These are phyloP conservation scores for Trypanosoma platydactyli DNA, from an alignment of 208 protist species.

Conservation along the genomic window DNA sequence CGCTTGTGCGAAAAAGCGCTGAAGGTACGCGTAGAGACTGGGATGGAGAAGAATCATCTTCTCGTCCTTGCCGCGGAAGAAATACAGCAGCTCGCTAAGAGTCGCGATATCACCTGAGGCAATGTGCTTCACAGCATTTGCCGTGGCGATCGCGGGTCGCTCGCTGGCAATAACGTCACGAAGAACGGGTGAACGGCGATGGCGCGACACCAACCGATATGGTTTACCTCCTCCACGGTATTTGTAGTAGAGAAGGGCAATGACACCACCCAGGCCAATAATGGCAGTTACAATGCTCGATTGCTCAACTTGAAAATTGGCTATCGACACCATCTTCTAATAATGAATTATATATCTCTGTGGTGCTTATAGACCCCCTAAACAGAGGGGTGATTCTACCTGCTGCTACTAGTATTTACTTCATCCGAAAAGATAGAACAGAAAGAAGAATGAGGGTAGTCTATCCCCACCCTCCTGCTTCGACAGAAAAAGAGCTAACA, in stretches of 20 bases:
- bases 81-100: conserved; percentile 38
- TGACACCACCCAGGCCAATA: conserved; percentile 5
- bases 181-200: conserved; percentile 9
- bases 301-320: background rate
- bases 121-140: conserved; percentile 41
- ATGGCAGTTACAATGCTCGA: background rate
- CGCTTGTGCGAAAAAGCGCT: conserved; percentile 16
- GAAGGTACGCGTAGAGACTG: conserved; percentile 40
- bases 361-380: too few relatives aligned
- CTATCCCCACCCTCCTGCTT: too few relatives aligned
- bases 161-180: conserved; percentile 23
- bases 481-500: too few relatives aligned
- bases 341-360: too few relatives aligned
- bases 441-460: too few relatives aligned
- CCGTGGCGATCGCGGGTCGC: conserved; percentile 41
- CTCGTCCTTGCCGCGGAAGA: conserved; percentile 44
- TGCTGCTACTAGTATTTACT: too few relatives aligned
- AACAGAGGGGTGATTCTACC: too few relatives aligned
- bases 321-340: background rate
- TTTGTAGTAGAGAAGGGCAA: background rate
- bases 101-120: conserved; percentile 30
- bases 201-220: background rate
- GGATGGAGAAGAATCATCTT: conserved; percentile 23
- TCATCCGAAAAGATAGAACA: too few relatives aligned
- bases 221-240: background rate